Evolutionary conservation across 352 stramenopile genomes (phyloP), one percentile per base, ranked within the genome.

Genomic region (Aphanomyces euteiches): DNA sequence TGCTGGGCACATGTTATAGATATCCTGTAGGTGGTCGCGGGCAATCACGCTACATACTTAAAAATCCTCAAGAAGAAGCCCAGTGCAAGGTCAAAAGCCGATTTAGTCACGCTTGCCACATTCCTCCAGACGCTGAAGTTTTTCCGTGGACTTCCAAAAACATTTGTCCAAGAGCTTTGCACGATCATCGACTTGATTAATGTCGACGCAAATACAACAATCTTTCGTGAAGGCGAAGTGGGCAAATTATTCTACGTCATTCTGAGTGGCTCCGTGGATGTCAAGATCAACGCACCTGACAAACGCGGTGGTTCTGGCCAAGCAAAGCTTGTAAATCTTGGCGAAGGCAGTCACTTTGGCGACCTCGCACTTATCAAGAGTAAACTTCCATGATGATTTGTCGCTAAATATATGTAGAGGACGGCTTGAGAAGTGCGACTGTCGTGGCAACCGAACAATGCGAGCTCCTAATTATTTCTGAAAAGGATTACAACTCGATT

Each of bases 171-270:
- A 1, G 84, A 92, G 69, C 74, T 92, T 1, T 92, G 82, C 54
- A 67, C 64, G 5, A 79, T 90, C n/a, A 75, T 92, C 1, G 82
- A 90, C 38, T 76, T 87, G 5, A 73, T 85, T 4, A 80, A 66
- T 4, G 56, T 90, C 0, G 76, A 78, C 0, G 66, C 74, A 0
- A 79, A 79, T 34, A 50, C 76, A 7, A 77, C 70, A 36, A 83
- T 92, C 15, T 92, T 92, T 50, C 72, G 73, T 7, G 84, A 92
- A 28, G 84, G 84, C 1, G 84, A 92, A 19, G 74, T 90, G 8
- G 84, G 84, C 12, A 83, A 90, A 54, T 67, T 82, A 15, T 92
- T 92, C 67, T 92, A 87, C 67, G 88, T 92, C 71, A 83, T 92
- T 28, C 86, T 90, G 57, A 86, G 75, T 4, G 84, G 84, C 15